Percentiles rank a stretch among this genome's conserved stretches.
Conservation (phyloP, 768 basidiomycete genomes). For the Hirschioporus abietinus region DNA sequence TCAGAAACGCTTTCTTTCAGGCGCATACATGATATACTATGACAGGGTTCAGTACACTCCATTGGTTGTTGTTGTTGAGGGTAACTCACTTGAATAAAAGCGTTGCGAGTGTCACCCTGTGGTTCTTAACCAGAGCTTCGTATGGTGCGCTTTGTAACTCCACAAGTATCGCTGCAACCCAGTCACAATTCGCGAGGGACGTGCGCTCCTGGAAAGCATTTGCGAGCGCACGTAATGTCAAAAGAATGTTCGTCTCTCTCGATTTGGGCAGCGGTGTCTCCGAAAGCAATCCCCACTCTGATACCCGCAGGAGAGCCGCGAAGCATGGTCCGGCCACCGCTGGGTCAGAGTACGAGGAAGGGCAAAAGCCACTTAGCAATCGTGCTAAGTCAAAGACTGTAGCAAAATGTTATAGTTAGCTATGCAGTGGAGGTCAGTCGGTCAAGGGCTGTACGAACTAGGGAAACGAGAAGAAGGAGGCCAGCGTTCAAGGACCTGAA, state of each 20-base stretch:
- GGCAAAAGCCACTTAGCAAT: constrained; percentile 61
- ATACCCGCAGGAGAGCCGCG: constrained; percentile 57
- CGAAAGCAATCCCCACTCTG: constrained; percentile 60
- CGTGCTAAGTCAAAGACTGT: constrained; percentile 84
- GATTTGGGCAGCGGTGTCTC: constrained; percentile 55
- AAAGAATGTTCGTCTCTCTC: constrained; percentile 79
- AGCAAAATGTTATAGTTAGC: not conserved
- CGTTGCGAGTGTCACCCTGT: constrained; percentile 75
- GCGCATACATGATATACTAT: constrained; percentile 61
- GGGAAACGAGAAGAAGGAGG: constrained; percentile 70
- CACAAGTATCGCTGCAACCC: constrained; percentile 53
- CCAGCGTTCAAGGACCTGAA: constrained; percentile 68
- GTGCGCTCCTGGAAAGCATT: constrained; percentile 68
- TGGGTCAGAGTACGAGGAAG: constrained; percentile 42
- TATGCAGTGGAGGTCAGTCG: not conserved
- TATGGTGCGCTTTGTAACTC: constrained; percentile 47
- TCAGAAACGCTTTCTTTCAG: constrained; percentile 38
- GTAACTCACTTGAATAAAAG: constrained; percentile 79
- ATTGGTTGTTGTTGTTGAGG: not conserved
- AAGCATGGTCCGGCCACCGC: constrained; percentile 49
- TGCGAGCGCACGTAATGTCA: constrained; percentile 72
- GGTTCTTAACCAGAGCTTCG: constrained; percentile 55
- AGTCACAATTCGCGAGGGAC: constrained; percentile 35
- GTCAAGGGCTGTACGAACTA: constrained; percentile 31
- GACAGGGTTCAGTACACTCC: constrained; percentile 4